Conservation (phyloP, 345 rosid genomes). For the Gynandropsis gynandra region DNA sequence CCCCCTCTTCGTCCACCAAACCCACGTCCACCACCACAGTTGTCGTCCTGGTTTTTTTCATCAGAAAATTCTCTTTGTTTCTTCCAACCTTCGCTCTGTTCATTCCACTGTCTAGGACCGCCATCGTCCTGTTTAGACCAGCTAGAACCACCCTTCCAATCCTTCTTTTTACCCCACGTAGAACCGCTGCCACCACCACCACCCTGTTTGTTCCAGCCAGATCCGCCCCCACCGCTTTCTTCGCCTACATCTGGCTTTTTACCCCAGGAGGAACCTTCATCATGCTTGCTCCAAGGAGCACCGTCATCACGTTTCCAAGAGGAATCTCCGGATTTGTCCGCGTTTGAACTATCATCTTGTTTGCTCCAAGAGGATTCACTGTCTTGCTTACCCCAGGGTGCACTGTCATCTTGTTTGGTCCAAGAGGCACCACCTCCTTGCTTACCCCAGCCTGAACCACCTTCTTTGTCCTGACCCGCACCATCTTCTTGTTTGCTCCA, state of each 20-base stretch:
- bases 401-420: conserved; percentile 8
- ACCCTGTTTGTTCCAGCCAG: conserved; percentile 20
- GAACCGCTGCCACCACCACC: conserved; percentile 17
- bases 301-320: conserved; percentile 22
- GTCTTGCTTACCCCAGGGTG: conserved; percentile 14
- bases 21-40: conserved; percentile 9
- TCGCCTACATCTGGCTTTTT: conserved; percentile 17
- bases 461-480: too few species aligned
- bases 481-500: too few species aligned
- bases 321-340: too few species aligned
- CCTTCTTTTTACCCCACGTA: conserved; percentile 4
- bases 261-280: background rate
- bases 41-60: conserved; percentile 18
- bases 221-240: too few species aligned
- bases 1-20: conserved; percentile 30
- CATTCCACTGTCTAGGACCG: conserved; percentile 22
- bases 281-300: conserved; percentile 10
- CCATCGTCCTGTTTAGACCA: conserved; percentile 19
- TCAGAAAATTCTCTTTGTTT: conserved; percentile 24
- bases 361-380: conserved; percentile 26
- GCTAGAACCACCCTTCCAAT: conserved; percentile 2
- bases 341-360: conserved; percentile 23
- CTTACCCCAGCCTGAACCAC: background rate
- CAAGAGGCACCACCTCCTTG: conserved; percentile 3
- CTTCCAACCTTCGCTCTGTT: conserved; percentile 12